Evolutionary conservation across 1,139 yeast genomes (phyloP), one percentile per base, ranked within the genome.

Genomic region (Geotrichum cucujoidarum): DNA sequence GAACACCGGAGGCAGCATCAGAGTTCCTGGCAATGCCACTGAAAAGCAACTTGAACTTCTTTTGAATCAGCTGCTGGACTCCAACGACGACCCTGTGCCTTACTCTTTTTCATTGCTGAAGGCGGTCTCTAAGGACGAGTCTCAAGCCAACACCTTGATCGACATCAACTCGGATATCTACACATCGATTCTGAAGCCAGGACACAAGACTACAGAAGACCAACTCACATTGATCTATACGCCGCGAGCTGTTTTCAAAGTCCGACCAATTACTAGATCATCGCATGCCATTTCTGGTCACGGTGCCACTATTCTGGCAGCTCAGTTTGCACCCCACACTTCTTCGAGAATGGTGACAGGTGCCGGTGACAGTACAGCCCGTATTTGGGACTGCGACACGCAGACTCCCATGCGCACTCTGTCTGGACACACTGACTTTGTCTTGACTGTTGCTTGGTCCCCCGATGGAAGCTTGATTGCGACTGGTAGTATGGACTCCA

Each of bases 321-420:
- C 94, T 43, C 92, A 86, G 56, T 92, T 94, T 74, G 95, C 98
- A 1, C 98, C 98, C 30, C 77, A 85, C 60, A 83, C 92, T 35
- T 80, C 94, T 13, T 76, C 92, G 4, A 73, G 90, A 57, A 81
- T 92, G 83, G 94, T 88, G 41, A 84, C 97, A 0, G 99, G 98
- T 40, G 89, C 97, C 7, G 99, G 99, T 40, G 99, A 92, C 65
- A 80, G 85, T 38, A 90, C 97, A n/a, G 97, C 97, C 3, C 75
- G 97, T 62, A 79, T 92, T 46, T 92, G 99, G 99, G 97, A 90
- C 67, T 86, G 96, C 66, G 85, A 88, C 61, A 90, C 97, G 0
- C 95, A 87, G 60, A 92, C 98, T 0, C 96, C 97, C 4, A 71
- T 81, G 61, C 76, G 79, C 53, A 87, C 95, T 0, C 71, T 94